These are phyloP conservation scores for Hordeum marinum DNA, from an alignment of 176 grass and related monocot species.

Conservation along the genomic window DNA sequence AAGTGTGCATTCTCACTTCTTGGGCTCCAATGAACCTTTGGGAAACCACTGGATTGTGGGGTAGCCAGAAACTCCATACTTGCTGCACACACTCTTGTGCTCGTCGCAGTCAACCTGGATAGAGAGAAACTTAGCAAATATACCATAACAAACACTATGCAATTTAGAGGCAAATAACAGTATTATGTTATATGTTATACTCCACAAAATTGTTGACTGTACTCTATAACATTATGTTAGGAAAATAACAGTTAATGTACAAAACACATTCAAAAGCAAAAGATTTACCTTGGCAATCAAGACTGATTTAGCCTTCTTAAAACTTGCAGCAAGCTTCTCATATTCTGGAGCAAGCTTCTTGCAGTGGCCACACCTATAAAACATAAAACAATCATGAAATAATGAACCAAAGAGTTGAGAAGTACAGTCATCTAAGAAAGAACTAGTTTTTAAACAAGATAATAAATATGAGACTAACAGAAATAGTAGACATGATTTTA, in stretches of 20 bases:
- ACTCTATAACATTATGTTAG: too few relatives aligned
- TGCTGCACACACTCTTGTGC: slow-evolving; percentile 93
- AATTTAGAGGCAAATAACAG: background rate
- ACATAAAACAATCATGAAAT: background rate
- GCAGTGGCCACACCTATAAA: slow-evolving; percentile 91
- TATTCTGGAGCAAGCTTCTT: slow-evolving; percentile 99
- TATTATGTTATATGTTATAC: background rate
- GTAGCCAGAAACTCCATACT: slow-evolving; percentile 94
- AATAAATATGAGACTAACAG: background rate
- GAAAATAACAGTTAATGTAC: background rate
- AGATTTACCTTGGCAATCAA: slow-evolving; percentile 81
- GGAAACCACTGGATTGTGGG: slow-evolving; percentile 98
- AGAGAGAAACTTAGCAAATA: background rate
- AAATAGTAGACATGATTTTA: background rate
- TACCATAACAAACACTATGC: background rate
- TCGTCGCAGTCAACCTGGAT: slow-evolving; percentile 92
- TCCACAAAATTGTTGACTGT: background rate
- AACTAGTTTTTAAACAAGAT: background rate
- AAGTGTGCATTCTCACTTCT: slow-evolving; percentile 58
- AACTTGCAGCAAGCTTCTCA: slow-evolving; percentile 84
- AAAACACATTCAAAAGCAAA: background rate
- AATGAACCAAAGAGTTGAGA: background rate
- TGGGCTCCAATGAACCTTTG: slow-evolving; percentile 91
- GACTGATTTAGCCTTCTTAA: slow-evolving; percentile 91
- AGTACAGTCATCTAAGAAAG: background rate